A percentile compares a stretch with the other conserved stretches of the same genome.
These are phyloP conservation scores for Beta corolliflora DNA, from an alignment of 179 eudicot genomes.

Conservation along the genomic window DNA sequence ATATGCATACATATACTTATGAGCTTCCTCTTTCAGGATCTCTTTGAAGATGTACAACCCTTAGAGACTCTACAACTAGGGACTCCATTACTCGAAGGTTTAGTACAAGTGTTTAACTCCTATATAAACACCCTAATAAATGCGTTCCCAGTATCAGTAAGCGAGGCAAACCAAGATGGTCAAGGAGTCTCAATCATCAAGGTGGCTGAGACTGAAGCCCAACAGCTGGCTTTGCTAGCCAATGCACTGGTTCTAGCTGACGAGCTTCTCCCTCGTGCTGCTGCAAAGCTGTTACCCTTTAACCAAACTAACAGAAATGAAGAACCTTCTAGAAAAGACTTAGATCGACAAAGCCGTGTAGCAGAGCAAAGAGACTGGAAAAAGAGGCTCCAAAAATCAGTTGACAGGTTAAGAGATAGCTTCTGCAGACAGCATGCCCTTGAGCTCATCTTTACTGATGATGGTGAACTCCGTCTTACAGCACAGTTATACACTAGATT, in stretches of 20 bases:
- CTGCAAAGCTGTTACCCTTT: conserved; percentile 44
- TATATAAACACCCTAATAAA: conserved; percentile 62
- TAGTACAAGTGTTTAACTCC: conserved; percentile 59
- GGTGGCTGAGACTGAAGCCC: conserved; percentile 74
- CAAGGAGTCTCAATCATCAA: conserved; percentile 55
- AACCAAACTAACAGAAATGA: conserved; percentile 36
- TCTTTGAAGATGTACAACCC: conserved; percentile 74
- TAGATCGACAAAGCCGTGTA: conserved; percentile 56
- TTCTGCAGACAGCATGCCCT: conserved; percentile 94
- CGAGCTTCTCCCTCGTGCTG: conserved; percentile 80
- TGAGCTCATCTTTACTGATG: conserved; percentile 80
- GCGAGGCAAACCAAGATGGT: conserved; percentile 70
- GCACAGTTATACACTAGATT: conserved; percentile 62
- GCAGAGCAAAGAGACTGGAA: conserved; percentile 85
- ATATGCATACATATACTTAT: neutral
- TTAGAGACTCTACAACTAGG: conserved; percentile 62
- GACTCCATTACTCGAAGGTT: conserved; percentile 67
- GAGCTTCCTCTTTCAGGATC: conserved; percentile 43
- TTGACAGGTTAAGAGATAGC: conserved; percentile 79
- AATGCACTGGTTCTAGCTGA: conserved; percentile 76
- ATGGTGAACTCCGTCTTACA: conserved; percentile 67
- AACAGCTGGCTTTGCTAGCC: conserved; percentile 74
- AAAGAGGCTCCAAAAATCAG: conserved; percentile 60
- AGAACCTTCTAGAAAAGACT: conserved; percentile 45
- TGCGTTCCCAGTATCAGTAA: conserved; percentile 74